phyloP scores from a whole-genome alignment of 1,139 yeast species.

The Pichia sp. region DNA sequence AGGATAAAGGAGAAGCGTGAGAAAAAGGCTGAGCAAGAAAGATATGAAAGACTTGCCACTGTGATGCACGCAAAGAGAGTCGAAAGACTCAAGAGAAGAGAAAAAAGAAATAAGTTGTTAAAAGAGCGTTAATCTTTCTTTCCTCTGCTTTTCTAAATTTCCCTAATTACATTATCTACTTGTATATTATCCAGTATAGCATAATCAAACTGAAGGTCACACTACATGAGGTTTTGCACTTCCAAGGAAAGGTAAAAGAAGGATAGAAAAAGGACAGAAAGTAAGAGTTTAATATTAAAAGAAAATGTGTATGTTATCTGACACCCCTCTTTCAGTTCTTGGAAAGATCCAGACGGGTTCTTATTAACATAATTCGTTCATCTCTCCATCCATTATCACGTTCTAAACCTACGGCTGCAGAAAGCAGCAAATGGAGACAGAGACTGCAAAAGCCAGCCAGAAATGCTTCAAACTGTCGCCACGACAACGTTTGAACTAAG shows the following conservation, averaged over 20 bases:
- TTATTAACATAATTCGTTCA: conserved; percentile 28
- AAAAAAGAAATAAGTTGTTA: conserved; percentile 74
- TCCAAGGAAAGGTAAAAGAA: too few species aligned
- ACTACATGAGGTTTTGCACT: neutral
- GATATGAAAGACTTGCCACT: conserved; percentile 64
- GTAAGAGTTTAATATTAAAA: too few species aligned
- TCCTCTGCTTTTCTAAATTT: neutral
- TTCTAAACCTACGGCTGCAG: conserved; percentile 24
- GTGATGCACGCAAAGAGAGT: conserved; percentile 77
- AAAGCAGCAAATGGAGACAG: conserved; percentile 7
- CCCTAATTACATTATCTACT: neutral
- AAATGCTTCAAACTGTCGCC: neutral
- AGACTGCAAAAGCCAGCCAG: neutral
- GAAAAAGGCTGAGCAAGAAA: conserved; percentile 67
- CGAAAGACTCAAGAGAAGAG: conserved; percentile 74
- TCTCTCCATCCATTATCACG: conserved; percentile 35
- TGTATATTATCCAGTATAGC: neutral
- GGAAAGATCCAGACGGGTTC: conserved; percentile 34
- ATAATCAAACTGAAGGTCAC: neutral
- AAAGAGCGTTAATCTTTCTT: conserved; percentile 43
- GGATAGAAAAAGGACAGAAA: too few species aligned
- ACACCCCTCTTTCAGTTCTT: conserved; percentile 33
- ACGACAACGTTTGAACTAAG: neutral
- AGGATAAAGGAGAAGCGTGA: conserved; percentile 61
- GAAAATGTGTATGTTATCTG: conserved; percentile 31